A percentile compares a stretch with the other conserved stretches of the same genome.
Conservation (phyloP, 1,284 basidiomycete species). For the Vanrija pseudolonga region DNA sequence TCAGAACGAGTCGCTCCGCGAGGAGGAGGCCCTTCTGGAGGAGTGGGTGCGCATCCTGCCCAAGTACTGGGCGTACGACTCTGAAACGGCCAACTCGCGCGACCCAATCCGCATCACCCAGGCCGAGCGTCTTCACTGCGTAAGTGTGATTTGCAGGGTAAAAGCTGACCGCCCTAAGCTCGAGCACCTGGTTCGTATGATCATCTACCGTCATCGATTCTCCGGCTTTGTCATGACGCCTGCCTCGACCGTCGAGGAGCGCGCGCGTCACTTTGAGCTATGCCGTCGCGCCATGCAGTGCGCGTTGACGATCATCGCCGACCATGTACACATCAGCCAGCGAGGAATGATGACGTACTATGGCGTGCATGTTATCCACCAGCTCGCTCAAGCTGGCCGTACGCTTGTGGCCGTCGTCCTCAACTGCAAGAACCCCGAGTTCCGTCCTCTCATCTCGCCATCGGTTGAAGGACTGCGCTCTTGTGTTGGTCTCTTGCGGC, state of each 20-base stretch:
- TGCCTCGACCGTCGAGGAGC: slow-evolving; percentile 46
- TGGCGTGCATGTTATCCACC: slow-evolving; percentile 88
- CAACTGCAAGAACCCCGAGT: slow-evolving; percentile 56
- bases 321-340: slow-evolving; percentile 67
- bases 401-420: slow-evolving; percentile 78
- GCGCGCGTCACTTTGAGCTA: slow-evolving; percentile 44
- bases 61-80: slow-evolving; percentile 69
- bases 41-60: slow-evolving; percentile 70
- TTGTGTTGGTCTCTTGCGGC: slow-evolving; percentile 70
- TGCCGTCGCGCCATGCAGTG: slow-evolving; percentile 60
- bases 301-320: slow-evolving; percentile 61
- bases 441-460: slow-evolving; percentile 64
- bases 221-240: slow-evolving; percentile 49
- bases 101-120: slow-evolving; percentile 84
- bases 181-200: slow-evolving; percentile 75
- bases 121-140: slow-evolving; percentile 73
- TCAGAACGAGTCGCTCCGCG: slow-evolving; percentile 61
- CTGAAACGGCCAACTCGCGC: slow-evolving; percentile 73
- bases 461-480: slow-evolving; percentile 77
- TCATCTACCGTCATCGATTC: slow-evolving; percentile 52
- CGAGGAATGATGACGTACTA: slow-evolving; percentile 90
- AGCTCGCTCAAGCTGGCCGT: slow-evolving; percentile 84
- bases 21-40: slow-evolving; percentile 73
- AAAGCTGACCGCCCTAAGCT: slow-evolving; percentile 40
- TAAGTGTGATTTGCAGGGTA: slow-evolving; percentile 6